Evolutionary conservation across 371 early-diverging fungal species (phyloP), one percentile per base, ranked within the genome.

Genomic region (Mucor racemosus): DNA sequence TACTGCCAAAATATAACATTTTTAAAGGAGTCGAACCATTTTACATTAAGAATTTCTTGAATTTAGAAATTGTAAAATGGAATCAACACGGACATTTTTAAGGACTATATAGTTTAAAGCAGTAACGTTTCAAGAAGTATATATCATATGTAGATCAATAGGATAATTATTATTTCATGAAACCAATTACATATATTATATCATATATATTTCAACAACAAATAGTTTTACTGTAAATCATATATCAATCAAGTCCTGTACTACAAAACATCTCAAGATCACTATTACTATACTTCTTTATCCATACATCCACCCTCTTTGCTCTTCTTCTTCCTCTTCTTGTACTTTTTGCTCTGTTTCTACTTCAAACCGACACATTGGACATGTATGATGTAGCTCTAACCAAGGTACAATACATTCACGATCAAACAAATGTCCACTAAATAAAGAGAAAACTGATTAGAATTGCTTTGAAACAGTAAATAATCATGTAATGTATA

Each of bases 381-480:
- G 90, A 65, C 90, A 90, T 10, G 88, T 83, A 72, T 88, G 80
- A 50, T 82, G 80, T 19, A 81, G 66, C 39, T 81, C 68, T 33
- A 90, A 72, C 90, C 90, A 90, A 57, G 85, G 79, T 17, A 87
- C 73, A 21, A 90, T 53, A 68, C 90, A 90, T 15, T 75, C 80
- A 39, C 76, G 75, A 71, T 88, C 86, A 75, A 84, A 89, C 31
- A 75, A 65, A 75, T 89, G 90, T 9, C 74, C 75, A 72, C 88
- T 83, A 63, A 13, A 55, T 36, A 46, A 21, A 50, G 44, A 19
- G 26, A 21, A 64, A 38, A 19, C 19, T 26, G 15, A 14, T 31
- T 60, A 41, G 36, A 26, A 26, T 7, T 38, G 38, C 38, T 38
- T 38, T 62, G 40, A 61, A 39, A 60, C 38, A 59, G 13, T 40